Percentiles rank a stretch among this genome's conserved stretches.
phyloP scores from a whole-genome alignment of 345 rosid genomes.

The Firmiana major region DNA sequence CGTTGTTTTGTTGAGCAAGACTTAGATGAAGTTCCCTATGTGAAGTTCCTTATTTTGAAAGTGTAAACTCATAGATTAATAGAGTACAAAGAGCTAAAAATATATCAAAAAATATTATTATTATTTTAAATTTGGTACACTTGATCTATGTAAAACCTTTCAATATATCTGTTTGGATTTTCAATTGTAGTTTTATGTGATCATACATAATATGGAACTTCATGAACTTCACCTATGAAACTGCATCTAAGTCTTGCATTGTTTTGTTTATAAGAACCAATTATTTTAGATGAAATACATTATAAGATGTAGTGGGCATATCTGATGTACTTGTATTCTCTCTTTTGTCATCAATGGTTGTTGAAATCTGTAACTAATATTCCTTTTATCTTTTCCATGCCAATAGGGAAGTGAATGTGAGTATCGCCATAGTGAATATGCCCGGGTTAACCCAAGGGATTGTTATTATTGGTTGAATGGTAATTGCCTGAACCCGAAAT shows the following conservation, averaged over 20 bases:
- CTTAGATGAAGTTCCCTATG: no score
- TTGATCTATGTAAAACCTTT: no score
- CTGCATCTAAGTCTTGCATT: neutral
- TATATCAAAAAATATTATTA: no score
- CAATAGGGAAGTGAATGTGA: conserved; percentile 90
- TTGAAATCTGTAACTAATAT: conserved; percentile 3
- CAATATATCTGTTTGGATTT: no score
- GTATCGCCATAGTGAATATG: conserved; percentile 96
- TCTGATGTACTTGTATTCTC: neutral
- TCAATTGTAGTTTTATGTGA: no score
- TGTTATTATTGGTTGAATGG: conserved; percentile 95
- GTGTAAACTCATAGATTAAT: no score
- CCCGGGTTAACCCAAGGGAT: conserved; percentile 90
- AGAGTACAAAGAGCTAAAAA: no score
- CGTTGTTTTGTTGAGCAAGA: no score
- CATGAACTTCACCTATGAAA: no score
- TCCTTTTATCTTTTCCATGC: neutral
- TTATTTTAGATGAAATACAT: neutral
- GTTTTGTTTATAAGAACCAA: neutral
- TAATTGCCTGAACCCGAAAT: conserved; percentile 86
- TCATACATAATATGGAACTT: no score
- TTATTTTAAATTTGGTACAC: no score
- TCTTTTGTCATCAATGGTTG: neutral
- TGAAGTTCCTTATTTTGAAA: no score
- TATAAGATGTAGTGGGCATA: neutral